Base-by-base conservation (phyloP, 768 basidiomycete species). In the Amanita molliuscula region DNA sequence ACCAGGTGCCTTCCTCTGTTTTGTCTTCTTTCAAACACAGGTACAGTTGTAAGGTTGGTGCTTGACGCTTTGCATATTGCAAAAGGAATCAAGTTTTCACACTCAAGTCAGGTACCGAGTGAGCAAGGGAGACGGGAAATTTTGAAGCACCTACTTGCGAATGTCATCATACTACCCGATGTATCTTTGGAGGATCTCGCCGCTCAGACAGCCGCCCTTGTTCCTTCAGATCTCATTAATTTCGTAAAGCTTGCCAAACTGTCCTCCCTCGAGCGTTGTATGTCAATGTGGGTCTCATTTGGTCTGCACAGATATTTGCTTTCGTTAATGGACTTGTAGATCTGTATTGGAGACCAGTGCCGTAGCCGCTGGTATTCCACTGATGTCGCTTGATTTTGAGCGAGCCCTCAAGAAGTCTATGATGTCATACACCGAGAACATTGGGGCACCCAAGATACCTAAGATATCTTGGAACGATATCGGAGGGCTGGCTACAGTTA, bases 391-490 rank as follows among this genome's bases (percentile, higher is more conserved):
- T 36, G 91, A 97, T 60, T 84, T 98, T 57, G 76, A 84, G 3
- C 50, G 56, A 13, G 91, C 90, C 0, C 71, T 98, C 16, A 71
- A 73, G 10, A 77, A 81, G 53, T 85, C 87, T 10, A 73, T 92
- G 48, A 67, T 77, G 8, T 77, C 85, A 0, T 94, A 94, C 64
- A 86, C 89, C 6, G 89, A 93, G 61, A 90, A 78, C 59, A 95
- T 98, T 53, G 95, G 94, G n/a, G 91, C 92, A 21, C 96, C 96
- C 0, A 93, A 87, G 56, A 99, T 99, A 31, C 96, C 96, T 1
- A 85, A 76, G 54, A 93, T 99, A 0, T 77, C 85, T 0, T 99
- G 96, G 96, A 92, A 97, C 63, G 96, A 99, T 62, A 86, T 99
- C 10, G 96, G 96, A 23, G 96, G 96, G 3, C 69, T 99, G 9